Base-by-base conservation (phyloP, 2,329 filamentous ascomycete genomes). In the Botrytis aclada region DNA sequence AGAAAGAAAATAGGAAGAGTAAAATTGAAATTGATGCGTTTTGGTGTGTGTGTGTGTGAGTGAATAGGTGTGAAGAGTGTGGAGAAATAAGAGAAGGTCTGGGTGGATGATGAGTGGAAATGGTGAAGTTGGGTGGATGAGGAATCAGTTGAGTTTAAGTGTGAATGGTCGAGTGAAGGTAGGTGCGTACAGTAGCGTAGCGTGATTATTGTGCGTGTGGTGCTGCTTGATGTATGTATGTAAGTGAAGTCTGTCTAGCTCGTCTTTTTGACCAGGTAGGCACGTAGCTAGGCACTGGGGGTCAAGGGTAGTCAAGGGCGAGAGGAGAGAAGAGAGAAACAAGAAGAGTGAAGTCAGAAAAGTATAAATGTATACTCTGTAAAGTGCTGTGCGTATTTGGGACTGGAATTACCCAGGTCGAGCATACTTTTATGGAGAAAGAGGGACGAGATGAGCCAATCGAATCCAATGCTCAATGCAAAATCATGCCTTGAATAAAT, bases 11-110 rank as follows among this genome's bases (percentile, higher is more conserved):
- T 29, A 2, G n/a, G 9, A 62, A 56, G 6, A 62, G 41, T n/a
- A 39, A 62, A 51, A 70, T 37, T 29, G 7, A 58, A 70, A 39
- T 70, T 62, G 43, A 71, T 64, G 60, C n/a, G 69, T 65, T 32
- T 64, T 64, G 43, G 61, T 63, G 61, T 32, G 61, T 41, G 9
- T 10, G 16, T 43, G 29, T 39, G n/a, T 43, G 58, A 51, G 45
- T 51, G 45, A 51, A 54, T 7, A 54, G n/a, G 47, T 12, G 47
- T 16, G 25, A 47, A 47, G 60, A 43, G 54, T 69, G 60, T 62
- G 62, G 60, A 64, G 60, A 64, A 56, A 39, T 39, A 29, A 70
- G 65, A 69, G 37, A 69, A 69, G 45, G 56, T 41, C 22, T 43
- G n/a, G 41, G 20, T 65, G 62, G 60, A 34, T 20, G n/a, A 62